Conservation (phyloP, 2,329 filamentous ascomycete genomes). For the Pyricularia pennisetigena region DNA sequence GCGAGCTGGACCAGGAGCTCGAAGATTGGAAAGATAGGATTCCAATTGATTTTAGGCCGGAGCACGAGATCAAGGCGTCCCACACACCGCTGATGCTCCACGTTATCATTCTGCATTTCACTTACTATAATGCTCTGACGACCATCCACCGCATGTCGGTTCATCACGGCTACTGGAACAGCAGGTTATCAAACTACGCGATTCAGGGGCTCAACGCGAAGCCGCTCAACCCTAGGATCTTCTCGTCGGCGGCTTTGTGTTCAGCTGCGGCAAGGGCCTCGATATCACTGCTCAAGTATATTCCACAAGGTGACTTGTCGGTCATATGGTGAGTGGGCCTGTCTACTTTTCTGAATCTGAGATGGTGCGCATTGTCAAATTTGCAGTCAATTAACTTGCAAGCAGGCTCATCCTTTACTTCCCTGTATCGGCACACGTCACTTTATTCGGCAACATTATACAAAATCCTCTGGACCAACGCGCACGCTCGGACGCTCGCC, state of each 20-base stretch:
- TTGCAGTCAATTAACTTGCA: not conserved
- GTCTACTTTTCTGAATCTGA: not conserved
- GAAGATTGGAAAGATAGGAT: conserved; percentile 97
- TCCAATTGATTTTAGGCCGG: conserved; percentile 90
- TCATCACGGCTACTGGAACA: conserved; percentile 97
- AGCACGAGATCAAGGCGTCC: conserved; percentile 88
- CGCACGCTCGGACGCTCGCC: conserved; percentile 75
- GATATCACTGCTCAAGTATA: conserved; percentile 90
- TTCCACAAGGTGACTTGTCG: conserved; percentile 87
- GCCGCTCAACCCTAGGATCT: conserved; percentile 86
- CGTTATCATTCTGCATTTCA: conserved; percentile 87
- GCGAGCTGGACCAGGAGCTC: conserved; percentile 79
- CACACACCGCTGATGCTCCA: conserved; percentile 92
- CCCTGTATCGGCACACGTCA: conserved; percentile 89
- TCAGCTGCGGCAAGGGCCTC: conserved; percentile 88
- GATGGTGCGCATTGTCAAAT: not conserved
- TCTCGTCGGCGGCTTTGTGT: conserved; percentile 85
- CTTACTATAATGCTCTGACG: conserved; percentile 95
- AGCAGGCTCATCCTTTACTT: conserved; percentile 84
- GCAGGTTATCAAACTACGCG: conserved; percentile 84
- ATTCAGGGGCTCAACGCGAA: conserved; percentile 88
- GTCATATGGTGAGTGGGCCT: conserved; percentile 72
- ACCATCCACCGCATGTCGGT: conserved; percentile 98
- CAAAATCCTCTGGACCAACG: conserved; percentile 89
- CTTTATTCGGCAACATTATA: conserved; percentile 89